Evolutionary conservation across 1,284 basidiomycete genomes (phyloP).

Genomic region (Rhodotorula sp.): DNA sequence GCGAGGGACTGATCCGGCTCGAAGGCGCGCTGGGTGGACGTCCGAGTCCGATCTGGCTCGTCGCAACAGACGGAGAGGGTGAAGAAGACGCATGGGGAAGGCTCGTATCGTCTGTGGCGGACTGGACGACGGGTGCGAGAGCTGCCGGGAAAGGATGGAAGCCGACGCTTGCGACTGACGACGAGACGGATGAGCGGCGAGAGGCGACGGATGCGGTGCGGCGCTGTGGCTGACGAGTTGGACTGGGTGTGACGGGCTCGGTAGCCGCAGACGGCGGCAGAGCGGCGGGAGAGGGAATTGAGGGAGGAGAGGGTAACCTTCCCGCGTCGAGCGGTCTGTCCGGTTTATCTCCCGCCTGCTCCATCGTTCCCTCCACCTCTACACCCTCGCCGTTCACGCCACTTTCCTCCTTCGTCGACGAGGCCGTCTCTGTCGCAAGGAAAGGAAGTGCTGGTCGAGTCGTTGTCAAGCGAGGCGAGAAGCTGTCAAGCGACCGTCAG

Average conservation of each 20-base stretch:
- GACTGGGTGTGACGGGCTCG: background rate
- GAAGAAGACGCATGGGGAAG: background rate
- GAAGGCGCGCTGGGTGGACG: background rate
- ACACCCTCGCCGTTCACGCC: background rate
- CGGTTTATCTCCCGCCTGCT: background rate
- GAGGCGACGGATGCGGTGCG: constrained; percentile 4
- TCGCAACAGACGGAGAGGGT: no score
- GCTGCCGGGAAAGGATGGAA: background rate
- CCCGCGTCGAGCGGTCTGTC: background rate
- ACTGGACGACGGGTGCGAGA: background rate
- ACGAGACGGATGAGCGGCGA: constrained; percentile 5
- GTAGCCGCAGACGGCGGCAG: background rate
- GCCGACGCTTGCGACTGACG: background rate
- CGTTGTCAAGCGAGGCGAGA: background rate
- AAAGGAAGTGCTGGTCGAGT: background rate
- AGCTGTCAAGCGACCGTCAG: background rate
- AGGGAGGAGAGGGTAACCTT: background rate
- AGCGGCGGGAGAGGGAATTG: background rate
- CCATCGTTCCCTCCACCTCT: background rate
- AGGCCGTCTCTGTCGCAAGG: background rate
- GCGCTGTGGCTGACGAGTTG: background rate
- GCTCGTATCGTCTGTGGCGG: background rate
- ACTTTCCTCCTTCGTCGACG: background rate
- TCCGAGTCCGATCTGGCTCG: background rate
- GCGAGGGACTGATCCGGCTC: background rate